A percentile compares a stretch with the other conserved stretches of the same genome.
phyloP scores from a whole-genome alignment of 2,329 filamentous ascomycete genomes.

The Celoporthe dispersa region DNA sequence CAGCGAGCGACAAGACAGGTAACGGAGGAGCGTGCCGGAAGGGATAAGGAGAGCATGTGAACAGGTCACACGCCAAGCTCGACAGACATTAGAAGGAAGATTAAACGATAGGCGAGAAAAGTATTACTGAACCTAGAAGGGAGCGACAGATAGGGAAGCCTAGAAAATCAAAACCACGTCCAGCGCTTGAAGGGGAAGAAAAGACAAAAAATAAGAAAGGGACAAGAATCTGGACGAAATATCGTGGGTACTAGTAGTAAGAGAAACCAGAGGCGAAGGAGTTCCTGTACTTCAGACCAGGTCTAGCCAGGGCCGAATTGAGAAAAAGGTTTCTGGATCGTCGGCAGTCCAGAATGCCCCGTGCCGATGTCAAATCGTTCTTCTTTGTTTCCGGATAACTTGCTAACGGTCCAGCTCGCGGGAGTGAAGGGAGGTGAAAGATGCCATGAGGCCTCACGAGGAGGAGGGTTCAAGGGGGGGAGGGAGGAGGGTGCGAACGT shows the following conservation, averaged over 20 bases:
- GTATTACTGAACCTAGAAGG: constrained; percentile 2
- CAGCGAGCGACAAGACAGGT: constrained; percentile 1
- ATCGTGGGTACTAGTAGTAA: not conserved
- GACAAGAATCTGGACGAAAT: not conserved
- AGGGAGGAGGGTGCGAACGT: not conserved
- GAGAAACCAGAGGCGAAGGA: too few species aligned
- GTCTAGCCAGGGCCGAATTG: not conserved
- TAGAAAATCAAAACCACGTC: not conserved
- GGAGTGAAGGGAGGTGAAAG: not conserved
- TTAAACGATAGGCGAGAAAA: not conserved
- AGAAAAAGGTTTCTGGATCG: not conserved
- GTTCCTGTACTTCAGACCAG: not conserved
- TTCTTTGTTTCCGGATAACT: not conserved
- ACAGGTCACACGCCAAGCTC: not conserved
- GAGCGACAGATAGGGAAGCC: not conserved
- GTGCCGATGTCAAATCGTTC: not conserved
- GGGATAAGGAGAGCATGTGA: not conserved
- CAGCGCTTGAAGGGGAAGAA: constrained; percentile 13
- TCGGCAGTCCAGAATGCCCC: not conserved
- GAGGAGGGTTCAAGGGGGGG: not conserved
- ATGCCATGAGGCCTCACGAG: not conserved
- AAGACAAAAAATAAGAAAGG: not conserved
- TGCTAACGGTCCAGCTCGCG: not conserved
- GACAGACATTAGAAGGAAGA: not conserved
- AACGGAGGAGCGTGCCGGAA: not conserved